Evolutionary conservation across 768 basidiomycete genomes (phyloP).

Genomic region (Hirschioporus abietinus): DNA sequence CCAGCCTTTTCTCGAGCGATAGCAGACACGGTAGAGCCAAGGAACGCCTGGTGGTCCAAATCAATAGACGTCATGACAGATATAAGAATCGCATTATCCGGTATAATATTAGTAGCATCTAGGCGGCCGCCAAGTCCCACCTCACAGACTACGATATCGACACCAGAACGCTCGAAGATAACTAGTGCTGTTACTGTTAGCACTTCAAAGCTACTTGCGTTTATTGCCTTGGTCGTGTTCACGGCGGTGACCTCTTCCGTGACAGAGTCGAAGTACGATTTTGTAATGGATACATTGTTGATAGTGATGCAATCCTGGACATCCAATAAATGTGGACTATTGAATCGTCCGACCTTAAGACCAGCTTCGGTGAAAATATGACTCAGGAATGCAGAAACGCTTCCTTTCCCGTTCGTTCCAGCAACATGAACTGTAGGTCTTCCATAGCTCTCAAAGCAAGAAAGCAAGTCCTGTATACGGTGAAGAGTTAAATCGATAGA

Average conservation of each 20-base stretch:
- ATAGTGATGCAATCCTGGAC: conserved; percentile 74
- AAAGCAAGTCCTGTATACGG: conserved; percentile 48
- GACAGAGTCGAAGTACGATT: conserved; percentile 40
- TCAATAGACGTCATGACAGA: conserved; percentile 86
- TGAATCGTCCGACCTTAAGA: conserved; percentile 75
- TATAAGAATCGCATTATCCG: conserved; percentile 59
- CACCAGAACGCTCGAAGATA: conserved; percentile 60
- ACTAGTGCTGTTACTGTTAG: conserved; percentile 76
- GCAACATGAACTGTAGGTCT: conserved; percentile 87
- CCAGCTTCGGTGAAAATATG: conserved; percentile 66
- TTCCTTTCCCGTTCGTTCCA: conserved; percentile 98
- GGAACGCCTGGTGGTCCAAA: conserved; percentile 88
- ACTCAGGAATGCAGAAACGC: conserved; percentile 76
- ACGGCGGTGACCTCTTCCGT: conserved; percentile 43
- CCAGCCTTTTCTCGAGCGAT: conserved; percentile 83
- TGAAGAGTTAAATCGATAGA: conserved; percentile 67
- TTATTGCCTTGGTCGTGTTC: conserved; percentile 36
- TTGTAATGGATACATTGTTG: conserved; percentile 47
- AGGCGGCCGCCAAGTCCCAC: conserved; percentile 91
- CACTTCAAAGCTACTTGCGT: conserved; percentile 76
- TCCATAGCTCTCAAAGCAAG: conserved; percentile 52
- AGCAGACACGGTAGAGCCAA: conserved; percentile 67
- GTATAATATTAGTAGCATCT: conserved; percentile 91
- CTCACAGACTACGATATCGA: conserved; percentile 85
- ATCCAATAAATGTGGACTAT: conserved; percentile 84